phyloP scores from a whole-genome alignment of 306 rosid species.

The Benincasa hispida region DNA sequence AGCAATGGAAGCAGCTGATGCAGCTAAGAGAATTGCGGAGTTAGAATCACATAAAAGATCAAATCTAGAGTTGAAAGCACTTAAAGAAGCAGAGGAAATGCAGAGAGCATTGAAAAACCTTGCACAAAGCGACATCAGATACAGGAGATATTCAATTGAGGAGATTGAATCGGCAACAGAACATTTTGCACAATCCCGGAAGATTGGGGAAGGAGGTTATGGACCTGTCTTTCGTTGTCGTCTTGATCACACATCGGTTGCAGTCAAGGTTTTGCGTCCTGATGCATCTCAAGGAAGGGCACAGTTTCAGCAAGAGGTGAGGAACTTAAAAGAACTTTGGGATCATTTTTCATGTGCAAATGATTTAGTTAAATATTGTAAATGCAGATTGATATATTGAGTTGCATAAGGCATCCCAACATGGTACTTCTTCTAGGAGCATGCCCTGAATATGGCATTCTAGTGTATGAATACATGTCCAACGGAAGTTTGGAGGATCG shows the following conservation, averaged over 20 bases:
- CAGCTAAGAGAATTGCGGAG: slow-evolving; percentile 61
- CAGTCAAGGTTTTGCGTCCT: slow-evolving; percentile 75
- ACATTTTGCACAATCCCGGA: slow-evolving; percentile 37
- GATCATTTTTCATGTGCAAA: not conserved
- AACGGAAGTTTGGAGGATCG: slow-evolving; percentile 88
- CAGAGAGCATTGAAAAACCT: slow-evolving; percentile 41
- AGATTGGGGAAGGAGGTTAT: slow-evolving; percentile 93
- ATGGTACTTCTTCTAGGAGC: slow-evolving; percentile 97
- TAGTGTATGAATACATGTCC: slow-evolving; percentile 81
- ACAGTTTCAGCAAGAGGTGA: slow-evolving; percentile 94
- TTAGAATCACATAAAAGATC: slow-evolving; percentile 49
- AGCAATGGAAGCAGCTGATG: slow-evolving; percentile 70
- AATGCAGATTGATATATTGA: slow-evolving; percentile 77
- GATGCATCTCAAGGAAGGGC: slow-evolving; percentile 69
- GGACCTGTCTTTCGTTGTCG: slow-evolving; percentile 67
- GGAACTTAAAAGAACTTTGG: slow-evolving; percentile 9
- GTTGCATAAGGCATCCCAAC: slow-evolving; percentile 92
- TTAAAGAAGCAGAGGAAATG: slow-evolving; percentile 59
- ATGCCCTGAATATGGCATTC: slow-evolving; percentile 76
- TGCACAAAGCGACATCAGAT: slow-evolving; percentile 41
- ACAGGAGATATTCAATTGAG: slow-evolving; percentile 55
- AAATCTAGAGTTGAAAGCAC: slow-evolving; percentile 36
- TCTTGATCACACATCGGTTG: slow-evolving; percentile 77
- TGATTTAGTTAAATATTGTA: not conserved
- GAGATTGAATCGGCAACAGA: slow-evolving; percentile 79